Base-by-base conservation (phyloP, 768 basidiomycete genomes). In the Lactarius akahatsu region DNA sequence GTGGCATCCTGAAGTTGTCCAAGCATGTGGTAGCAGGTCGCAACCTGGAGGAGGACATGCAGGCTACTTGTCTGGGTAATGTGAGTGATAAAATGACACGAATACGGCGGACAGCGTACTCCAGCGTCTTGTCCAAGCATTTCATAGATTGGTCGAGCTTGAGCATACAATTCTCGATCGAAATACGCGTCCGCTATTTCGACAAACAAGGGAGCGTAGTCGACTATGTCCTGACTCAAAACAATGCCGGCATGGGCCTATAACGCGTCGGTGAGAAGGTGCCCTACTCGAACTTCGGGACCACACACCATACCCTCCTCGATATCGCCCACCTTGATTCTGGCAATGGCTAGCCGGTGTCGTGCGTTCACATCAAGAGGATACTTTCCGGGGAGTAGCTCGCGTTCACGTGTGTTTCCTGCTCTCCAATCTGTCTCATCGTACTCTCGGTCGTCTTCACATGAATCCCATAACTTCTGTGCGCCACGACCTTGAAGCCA, bases 371-470 rank as follows among this genome's bases (percentile, higher is more conserved):
- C 81, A 73, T 94, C 91, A 63, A 94, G 76, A 10, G 79, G 80
- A 73, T 84, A 87, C 60, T 80, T 81, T 30, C 87, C 90, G 2
- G 84, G 81, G 55, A 81, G 81, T 7, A 86, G 74, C 43, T 82
- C 82, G 2, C 82, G 82, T 28, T 75, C 77, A 69, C 9, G 69
- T 54, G 30, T 76, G 62, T 28, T 67, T 55, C 62, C 26, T 61
- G 70, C 72, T 70, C 76, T 65, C 73, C 77, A 75, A 55, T 77
- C 75, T 62, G 74, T 67, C 23, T 82, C 72, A 72, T 94, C 92
- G 72, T 85, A 99, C 76, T 99, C 96, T 58, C 95, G 80, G 73
- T 99, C 96, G 73, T 99, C 96, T 36, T 83, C 84, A 62, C 87
- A 84, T 26, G 82, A 74, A 69, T 94, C 91, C 94, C 95, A 98